Evolutionary conservation across 192 early-diverging fungal species (phyloP).

Genomic region (Mortierella hygrophila): DNA sequence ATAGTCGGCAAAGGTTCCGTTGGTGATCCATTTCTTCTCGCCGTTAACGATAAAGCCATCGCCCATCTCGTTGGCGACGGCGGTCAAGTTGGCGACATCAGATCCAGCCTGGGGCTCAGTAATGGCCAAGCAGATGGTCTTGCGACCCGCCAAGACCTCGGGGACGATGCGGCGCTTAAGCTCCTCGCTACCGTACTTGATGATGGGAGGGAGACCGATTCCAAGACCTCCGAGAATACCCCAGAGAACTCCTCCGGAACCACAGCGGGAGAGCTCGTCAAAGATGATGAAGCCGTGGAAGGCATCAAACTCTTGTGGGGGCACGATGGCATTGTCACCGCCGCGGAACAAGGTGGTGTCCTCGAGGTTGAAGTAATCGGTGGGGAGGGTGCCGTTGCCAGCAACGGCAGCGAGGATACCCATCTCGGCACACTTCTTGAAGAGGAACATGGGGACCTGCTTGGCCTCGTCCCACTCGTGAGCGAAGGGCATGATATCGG

Average conservation of each 20-base stretch:
- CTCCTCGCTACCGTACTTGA: constrained; percentile 78
- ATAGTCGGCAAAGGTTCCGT: constrained; percentile 86
- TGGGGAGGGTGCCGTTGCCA: constrained; percentile 57
- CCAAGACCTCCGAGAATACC: constrained; percentile 80
- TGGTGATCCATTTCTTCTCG: constrained; percentile 92
- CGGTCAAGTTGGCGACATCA: constrained; percentile 82
- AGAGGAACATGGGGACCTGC: constrained; percentile 77
- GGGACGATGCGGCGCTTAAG: constrained; percentile 75
- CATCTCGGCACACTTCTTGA: constrained; percentile 78
- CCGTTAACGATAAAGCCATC: constrained; percentile 87
- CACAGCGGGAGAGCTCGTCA: constrained; percentile 86
- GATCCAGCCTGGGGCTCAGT: constrained; percentile 81
- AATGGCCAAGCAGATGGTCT: constrained; percentile 86
- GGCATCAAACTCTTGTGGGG: constrained; percentile 68
- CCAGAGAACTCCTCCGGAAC: constrained; percentile 87
- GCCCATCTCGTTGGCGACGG: constrained; percentile 73
- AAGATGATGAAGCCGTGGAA: constrained; percentile 82
- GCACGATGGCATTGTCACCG: constrained; percentile 56
- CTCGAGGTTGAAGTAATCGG: constrained; percentile 44
- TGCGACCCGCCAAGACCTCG: constrained; percentile 76
- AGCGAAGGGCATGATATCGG: constrained; percentile 80
- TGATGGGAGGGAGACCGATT: constrained; percentile 82
- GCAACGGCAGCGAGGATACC: constrained; percentile 79
- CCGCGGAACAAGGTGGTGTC: constrained; percentile 42
- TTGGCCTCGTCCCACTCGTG: constrained; percentile 91